phyloP scores from a whole-genome alignment of 441 rosid species.

The Manihot esculenta region DNA sequence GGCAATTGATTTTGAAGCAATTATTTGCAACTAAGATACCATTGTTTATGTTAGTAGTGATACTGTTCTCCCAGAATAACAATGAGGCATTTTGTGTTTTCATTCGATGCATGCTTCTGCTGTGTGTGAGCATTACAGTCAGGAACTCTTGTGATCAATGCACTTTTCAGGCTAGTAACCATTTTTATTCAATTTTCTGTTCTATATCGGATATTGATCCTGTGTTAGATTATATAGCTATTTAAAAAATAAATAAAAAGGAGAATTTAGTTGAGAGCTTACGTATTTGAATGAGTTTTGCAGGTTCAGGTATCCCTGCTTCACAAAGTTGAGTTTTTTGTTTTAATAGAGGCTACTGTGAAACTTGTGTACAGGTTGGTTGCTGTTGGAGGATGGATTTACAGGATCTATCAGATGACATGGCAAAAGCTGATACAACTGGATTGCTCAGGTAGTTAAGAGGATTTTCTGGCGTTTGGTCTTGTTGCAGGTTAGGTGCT shows the following conservation, averaged over 20 bases:
- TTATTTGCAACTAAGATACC: not conserved
- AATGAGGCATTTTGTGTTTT: not conserved
- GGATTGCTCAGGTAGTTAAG: no score
- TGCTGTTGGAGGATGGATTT: not conserved
- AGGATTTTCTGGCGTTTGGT: no score
- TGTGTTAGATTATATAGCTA: not conserved
- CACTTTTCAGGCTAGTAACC: slow-evolving; percentile 30
- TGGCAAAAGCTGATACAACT: no score
- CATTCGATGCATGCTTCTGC: not conserved
- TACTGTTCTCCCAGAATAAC: not conserved
- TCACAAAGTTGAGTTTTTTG: slow-evolving; percentile 19
- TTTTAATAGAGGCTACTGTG: slow-evolving; percentile 28
- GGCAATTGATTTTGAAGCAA: not conserved
- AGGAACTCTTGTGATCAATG: slow-evolving; percentile 24
- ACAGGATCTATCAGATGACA: not conserved
- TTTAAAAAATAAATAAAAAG: not conserved
- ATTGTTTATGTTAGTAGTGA: not conserved
- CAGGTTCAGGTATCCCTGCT: slow-evolving; percentile 56
- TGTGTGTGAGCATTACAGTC: slow-evolving; percentile 28
- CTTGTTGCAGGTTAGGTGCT: no score
- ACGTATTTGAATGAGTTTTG: slow-evolving; percentile 31
- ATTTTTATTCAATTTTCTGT: slow-evolving; percentile 25
- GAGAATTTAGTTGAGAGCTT: not conserved
- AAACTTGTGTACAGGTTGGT: slow-evolving; percentile 38
- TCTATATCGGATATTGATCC: slow-evolving; percentile 29